phyloP scores from a whole-genome alignment of 768 basidiomycete genomes.

The Tylopilus rubrobrunneus region DNA sequence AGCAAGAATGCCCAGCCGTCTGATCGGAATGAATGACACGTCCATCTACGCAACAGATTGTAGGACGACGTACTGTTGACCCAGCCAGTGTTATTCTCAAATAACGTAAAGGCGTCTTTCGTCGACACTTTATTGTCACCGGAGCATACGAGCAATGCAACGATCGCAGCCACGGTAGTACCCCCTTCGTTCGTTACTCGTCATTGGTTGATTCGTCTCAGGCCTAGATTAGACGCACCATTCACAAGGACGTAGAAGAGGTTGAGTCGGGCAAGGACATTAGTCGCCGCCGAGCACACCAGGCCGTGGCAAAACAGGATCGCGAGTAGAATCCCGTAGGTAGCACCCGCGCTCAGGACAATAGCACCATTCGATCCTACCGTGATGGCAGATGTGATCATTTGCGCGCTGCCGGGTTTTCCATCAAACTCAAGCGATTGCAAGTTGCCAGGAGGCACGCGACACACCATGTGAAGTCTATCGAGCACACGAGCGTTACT shows the following conservation, averaged over 20 bases:
- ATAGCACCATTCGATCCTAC: conserved; percentile 53
- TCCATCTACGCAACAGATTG: not conserved
- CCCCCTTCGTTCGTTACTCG: conserved; percentile 41
- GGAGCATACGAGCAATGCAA: conserved; percentile 54
- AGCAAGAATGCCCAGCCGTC: conserved; percentile 73
- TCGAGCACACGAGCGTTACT: conserved; percentile 65
- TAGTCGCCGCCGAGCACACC: conserved; percentile 68
- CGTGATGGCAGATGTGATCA: conserved; percentile 69
- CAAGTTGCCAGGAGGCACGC: not conserved
- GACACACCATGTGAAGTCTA: conserved; percentile 64
- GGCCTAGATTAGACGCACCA: conserved; percentile 34
- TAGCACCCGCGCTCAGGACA: conserved; percentile 53
- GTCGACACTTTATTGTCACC: conserved; percentile 60
- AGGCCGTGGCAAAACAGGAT: conserved; percentile 65
- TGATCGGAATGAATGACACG: conserved; percentile 22
- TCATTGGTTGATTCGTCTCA: not conserved
- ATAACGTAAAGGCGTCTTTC: conserved; percentile 61
- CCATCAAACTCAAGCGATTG: not conserved
- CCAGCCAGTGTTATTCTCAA: conserved; percentile 74
- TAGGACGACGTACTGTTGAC: conserved; percentile 41
- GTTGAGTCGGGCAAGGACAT: conserved; percentile 62
- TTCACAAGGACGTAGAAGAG: conserved; percentile 67
- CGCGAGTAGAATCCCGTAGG: conserved; percentile 62
- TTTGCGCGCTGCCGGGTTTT: conserved; percentile 50
- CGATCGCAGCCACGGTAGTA: conserved; percentile 59